These are phyloP conservation scores for Elaeis oleifera DNA, from an alignment of 202 grass and related monocot genomes.

Conservation along the genomic window DNA sequence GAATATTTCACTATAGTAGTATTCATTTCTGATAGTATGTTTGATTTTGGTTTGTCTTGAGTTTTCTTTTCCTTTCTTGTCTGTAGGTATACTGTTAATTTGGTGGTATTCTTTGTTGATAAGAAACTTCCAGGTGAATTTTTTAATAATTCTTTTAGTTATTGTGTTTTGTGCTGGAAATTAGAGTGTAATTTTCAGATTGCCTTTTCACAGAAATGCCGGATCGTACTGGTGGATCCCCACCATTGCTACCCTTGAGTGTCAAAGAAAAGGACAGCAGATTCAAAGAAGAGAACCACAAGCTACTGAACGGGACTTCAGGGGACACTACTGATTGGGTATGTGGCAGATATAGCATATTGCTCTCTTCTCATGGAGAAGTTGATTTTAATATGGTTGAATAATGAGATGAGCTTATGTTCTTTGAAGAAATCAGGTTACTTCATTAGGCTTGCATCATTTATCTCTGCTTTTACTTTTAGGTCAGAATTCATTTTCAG, in stretches of 20 bases:
- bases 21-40: background rate
- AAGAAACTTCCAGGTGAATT: slow-evolving; percentile 69
- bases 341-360: slow-evolving; percentile 11
- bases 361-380: background rate
- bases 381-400: no score
- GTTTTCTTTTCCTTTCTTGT: background rate
- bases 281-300: slow-evolving; percentile 57
- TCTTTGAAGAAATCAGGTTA: no score
- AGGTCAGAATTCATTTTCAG: no score
- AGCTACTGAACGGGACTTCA: slow-evolving; percentile 66
- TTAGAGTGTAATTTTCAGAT: background rate
- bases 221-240: slow-evolving; percentile 52
- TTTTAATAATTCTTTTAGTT: background rate
- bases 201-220: slow-evolving; percentile 65
- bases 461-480: no score
- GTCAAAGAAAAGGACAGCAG: slow-evolving; percentile 61
- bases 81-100: slow-evolving; percentile 86
- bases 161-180: background rate
- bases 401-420: no score
- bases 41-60: background rate
- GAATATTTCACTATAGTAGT: background rate
- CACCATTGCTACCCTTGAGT: slow-evolving; percentile 59
- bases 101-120: slow-evolving; percentile 83
- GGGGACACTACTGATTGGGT: slow-evolving; percentile 69
- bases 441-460: no score